phyloP scores from a whole-genome alignment of 2,329 filamentous ascomycete species.

The Arthrobotrys pseudoclavata region DNA sequence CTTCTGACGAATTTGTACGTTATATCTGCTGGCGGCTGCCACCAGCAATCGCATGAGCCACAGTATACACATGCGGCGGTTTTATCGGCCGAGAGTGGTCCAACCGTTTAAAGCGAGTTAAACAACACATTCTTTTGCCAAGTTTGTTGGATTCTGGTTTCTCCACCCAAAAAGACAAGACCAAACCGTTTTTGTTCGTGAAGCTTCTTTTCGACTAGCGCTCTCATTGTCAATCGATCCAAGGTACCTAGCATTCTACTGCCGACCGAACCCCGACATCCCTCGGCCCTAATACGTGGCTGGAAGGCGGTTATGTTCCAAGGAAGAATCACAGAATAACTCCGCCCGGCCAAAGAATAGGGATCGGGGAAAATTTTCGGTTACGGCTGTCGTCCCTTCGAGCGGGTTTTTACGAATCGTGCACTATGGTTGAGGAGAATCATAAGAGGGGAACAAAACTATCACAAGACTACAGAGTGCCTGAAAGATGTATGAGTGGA shows the following conservation, averaged over 20 bases:
- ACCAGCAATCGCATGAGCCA: too few relatives aligned
- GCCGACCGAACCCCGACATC: slow-evolving; percentile 5
- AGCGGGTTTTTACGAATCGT: neutral
- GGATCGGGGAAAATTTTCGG: slow-evolving; percentile 8
- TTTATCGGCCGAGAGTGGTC: too few relatives aligned
- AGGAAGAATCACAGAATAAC: slow-evolving; percentile 16
- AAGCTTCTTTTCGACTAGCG: neutral
- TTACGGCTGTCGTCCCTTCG: neutral
- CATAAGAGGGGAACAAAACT: neutral
- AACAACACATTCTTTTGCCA: neutral
- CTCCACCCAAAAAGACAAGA: slow-evolving; percentile 1
- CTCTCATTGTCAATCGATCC: neutral
- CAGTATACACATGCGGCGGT: too few relatives aligned
- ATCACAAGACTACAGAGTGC: neutral
- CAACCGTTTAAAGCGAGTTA: too few relatives aligned
- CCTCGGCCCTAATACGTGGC: slow-evolving; percentile 1
- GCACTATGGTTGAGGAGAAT: neutral
- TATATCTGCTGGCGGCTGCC: too few relatives aligned
- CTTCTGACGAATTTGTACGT: too few relatives aligned
- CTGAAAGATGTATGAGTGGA: neutral
- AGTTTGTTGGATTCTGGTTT: neutral
- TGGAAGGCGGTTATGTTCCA: slow-evolving; percentile 14
- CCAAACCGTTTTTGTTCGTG: neutral
- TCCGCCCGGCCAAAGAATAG: neutral
- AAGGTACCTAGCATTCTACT: neutral